Evolutionary conservation across 176 grass and related monocot species (phyloP), one percentile per base, ranked within the genome.

Genomic region (Saccharum spontaneum): DNA sequence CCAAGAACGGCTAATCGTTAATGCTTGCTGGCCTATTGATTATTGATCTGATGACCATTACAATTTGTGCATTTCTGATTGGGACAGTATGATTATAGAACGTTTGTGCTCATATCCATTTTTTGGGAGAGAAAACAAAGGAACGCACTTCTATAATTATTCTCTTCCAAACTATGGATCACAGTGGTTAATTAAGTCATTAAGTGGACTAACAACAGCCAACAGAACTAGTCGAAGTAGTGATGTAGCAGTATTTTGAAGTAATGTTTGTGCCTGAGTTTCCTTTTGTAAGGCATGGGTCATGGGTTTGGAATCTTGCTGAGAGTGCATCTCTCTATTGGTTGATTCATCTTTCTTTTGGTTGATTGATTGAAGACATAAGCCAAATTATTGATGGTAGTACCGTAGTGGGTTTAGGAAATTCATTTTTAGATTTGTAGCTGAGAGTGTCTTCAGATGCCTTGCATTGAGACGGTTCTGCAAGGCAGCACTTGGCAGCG

Each of bases 401-500:
- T 38, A 5, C 37, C 37, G 11, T 15, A 82, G 4, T 71, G 71
- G 40, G 23, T 57, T 78, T 45, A 34, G 13, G 62, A 78, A 78
- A 34, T 78, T 14, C 10, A 38, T 12, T 11, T 48, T 24, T 78
- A 36, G 54, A 33, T 52, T 44, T 67, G 71, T 85, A 65, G 44
- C 71, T 63, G 8, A 18, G 83, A 30, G 13, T 78, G n/a, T 26
- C 50, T 48, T 40, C 23, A 77, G 31, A 49, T 49, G 66, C 71
- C 40, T 77, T 31, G 70, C 10, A 5, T 5, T 64, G 3, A 69
- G 64, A 36, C 34, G 12, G n/a, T 16, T 79, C 54, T 34, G 16
- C 22, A 50, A 4, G 12, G 4, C 49, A 45, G 59, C 87, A 84
- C 59, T 66, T 84, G 81, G 73, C 80, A 78, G 43, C 23, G 30